Evolutionary conservation across 2,329 filamentous ascomycete species (phyloP).

Genomic region (Colletotrichum sp.): DNA sequence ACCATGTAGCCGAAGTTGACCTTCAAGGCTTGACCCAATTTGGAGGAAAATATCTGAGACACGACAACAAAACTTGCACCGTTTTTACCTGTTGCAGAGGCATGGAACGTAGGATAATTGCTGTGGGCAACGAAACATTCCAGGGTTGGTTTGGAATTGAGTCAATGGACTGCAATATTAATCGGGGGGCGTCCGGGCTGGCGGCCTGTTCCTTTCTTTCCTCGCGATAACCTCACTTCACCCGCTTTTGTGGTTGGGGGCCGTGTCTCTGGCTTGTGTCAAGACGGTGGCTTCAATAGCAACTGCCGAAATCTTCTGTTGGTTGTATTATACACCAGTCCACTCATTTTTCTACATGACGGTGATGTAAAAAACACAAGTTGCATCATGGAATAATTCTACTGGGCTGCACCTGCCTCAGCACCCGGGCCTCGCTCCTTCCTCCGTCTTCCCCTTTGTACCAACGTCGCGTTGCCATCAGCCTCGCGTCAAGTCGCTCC

Average conservation of each 20-base stretch:
- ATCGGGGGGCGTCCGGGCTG: neutral
- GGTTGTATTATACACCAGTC: neutral
- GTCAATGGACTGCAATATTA: neutral
- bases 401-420: neutral
- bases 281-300: neutral
- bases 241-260: neutral
- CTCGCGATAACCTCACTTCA: neutral
- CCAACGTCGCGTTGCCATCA: neutral
- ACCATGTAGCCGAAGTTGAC: neutral
- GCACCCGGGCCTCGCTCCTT: neutral
- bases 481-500: neutral
- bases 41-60: neutral
- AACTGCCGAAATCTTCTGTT: neutral
- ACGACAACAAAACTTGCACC: neutral
- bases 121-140: slow-evolving; percentile 11
- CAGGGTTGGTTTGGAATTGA: neutral
- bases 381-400: neutral
- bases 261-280: neutral
- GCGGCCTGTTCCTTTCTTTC: neutral
- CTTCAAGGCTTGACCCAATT: neutral
- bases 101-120: slow-evolving; percentile 9
- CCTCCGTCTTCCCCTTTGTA: neutral
- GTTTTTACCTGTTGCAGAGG: neutral
- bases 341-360: neutral
- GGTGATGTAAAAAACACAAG: neutral